Evolutionary conservation across 176 grass and related monocot species (phyloP), one percentile per base, ranked within the genome.

Genomic region (Rhynchospora breviuscula): DNA sequence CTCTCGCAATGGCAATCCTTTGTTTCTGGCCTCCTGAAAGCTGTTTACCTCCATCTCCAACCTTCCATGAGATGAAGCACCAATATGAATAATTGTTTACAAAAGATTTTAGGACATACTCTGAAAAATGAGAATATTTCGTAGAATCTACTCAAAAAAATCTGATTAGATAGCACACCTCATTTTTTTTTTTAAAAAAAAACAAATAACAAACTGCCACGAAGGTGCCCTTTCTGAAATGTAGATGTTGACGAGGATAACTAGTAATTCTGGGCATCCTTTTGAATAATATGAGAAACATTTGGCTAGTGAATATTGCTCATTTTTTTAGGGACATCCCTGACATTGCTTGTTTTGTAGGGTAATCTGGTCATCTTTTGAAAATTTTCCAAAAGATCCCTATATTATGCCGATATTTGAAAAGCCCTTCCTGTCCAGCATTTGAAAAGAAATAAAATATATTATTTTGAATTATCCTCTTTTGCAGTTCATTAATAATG

Each of bases 11-110:
- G 0, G 88, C 89, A 2, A 94, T 79, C 0, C 92, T 89, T 75
- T 94, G 92, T 57, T 92, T 94, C 86, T 94, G 92, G 10, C 92
- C 92, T 21, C 90, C 92, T 6, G 92, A 69, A 69, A 94, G 17
- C 51, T 92, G 92, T 19, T 85, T 79, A 21, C 90, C 92, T 9
- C 90, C 86, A 64, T 94, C 92, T 56, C 92, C 92, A 0, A 90
- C 92, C 63, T 69, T 69, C 29, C 66, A 69, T 69, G 17, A 69
- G 33, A 69, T 66, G 33, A 69, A 52, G 49, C 9, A 69, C 11
- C 33, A 40, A 69, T 52, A 52, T 12, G 10, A 44, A n/a, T 44
- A 14, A 18, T 43, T 68, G 5, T 40, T 44, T 69, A 69, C 43
- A 18, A 2, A 13, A 66, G 25, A 66, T 33, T 66, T 66, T 35